Evolutionary conservation across 2,329 filamentous ascomycete species (phyloP), one percentile per base, ranked within the genome.

Genomic region (Monosporascus sp.): DNA sequence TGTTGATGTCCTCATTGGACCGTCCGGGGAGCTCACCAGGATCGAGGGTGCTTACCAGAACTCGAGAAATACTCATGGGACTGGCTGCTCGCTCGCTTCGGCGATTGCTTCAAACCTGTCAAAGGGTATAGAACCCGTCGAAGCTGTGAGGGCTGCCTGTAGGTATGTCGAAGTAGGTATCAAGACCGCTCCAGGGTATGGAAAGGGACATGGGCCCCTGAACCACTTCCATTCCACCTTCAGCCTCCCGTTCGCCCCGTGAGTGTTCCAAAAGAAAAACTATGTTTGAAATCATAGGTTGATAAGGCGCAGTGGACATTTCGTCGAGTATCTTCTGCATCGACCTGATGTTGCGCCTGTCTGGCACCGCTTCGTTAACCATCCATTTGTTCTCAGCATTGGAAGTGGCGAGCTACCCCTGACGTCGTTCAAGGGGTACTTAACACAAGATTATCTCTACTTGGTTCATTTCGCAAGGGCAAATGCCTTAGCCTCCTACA

Each of bases 371-470:
- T 95, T 91, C 65, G 86, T 89, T 2, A 78, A 91, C 60, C 93
- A 97, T 66, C 82, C 86, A 0, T 97, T 97, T 65, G 89, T 96
- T 43, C 76, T 85, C 64, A 82, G 80, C 16, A 76, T 97, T 65
- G 91, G 88, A 1, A 78, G 87, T 54, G 91, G 91, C 0, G 87
- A 81, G 7, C 74, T 97, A 20, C 87, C 89, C 0, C 62, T 87
- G 1, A 82, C 88, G 44, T 86, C 85, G 0, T 97, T 96, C 76
- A 94, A 91, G 69, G 81, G 87, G 40, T 97, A 97, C 67, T 82
- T 97, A 52, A 80, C 94, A 9, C 93, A 97, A 63, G 93, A 97
- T 65, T 97, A 97, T 64, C 77, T 96, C 5, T 97, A 94, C 65
- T 74, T 97, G 44, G 88, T 94, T 47, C 92, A 97, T 65, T 97